Base-by-base conservation (phyloP, 75 land plant species). In the Sequoia sempervirens region DNA sequence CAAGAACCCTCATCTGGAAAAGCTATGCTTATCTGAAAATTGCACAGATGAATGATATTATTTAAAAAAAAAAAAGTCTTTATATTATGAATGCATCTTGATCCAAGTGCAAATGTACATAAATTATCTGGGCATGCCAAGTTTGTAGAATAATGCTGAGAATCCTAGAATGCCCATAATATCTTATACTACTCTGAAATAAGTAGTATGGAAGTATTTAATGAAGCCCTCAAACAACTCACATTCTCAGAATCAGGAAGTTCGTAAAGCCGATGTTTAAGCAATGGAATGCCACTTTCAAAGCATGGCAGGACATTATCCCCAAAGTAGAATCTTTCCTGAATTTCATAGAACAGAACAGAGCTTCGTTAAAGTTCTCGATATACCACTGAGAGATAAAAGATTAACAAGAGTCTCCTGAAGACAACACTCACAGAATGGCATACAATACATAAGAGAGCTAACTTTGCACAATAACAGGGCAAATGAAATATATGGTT, bases 281-380 rank as follows among this genome's bases (percentile, higher is more conserved):
- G 93, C 88, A 97, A 83, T 32, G 98, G 99, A 47, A 97, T 90
- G 30, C 96, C 99, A 87, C 99, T 97, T 78, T 97, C 99, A 89
- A 97, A 97, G 87, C 96, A 97, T 20, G 99, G 99, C 46, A 97
- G 84, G 53, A 97, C 94, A 84, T 89, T 92, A 85, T 97, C 99
- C 64, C 99, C 99, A 89, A 97, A 97, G 89, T 97, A 97, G 91
- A 97, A 97, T 69, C 99, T 92, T 87, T 97, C 99, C 99, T 97
- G 87, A 28, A 82, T 68, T 14, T 26, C 28, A 56, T 73, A 2
- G 82, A 54, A 38, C 84, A 45, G 80, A 78, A 66, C 9, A 82
- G 28, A 23, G 6, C 6, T 36, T 74, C 23, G 12, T 82, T 73
- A 69, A 74, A 18, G 69, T 81, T 81, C 26, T 81, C 36, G 13